phyloP scores from a whole-genome alignment of 2,329 filamentous ascomycete genomes.

The Grosmannia clavigera region DNA sequence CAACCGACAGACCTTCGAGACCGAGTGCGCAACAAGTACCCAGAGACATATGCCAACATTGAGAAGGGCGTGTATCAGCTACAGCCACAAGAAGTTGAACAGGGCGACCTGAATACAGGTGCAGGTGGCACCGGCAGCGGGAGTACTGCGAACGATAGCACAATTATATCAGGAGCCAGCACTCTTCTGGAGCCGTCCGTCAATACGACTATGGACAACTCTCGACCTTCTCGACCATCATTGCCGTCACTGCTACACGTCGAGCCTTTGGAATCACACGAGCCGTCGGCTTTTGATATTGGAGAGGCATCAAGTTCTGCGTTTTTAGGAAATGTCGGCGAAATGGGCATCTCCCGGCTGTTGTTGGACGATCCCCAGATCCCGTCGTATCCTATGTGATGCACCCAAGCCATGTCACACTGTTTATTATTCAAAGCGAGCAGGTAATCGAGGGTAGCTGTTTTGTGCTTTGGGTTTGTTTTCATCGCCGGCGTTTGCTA shows the following conservation, averaged over 20 bases:
- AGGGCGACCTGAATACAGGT: background rate
- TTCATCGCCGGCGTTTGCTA: background rate
- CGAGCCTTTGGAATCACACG: conserved; percentile 18
- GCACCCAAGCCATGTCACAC: background rate
- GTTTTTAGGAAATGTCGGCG: conserved; percentile 31
- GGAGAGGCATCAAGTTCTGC: conserved; percentile 26
- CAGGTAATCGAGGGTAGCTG: background rate
- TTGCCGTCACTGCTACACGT: conserved; percentile 13
- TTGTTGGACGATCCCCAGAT: conserved; percentile 30
- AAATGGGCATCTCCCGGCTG: conserved; percentile 51
- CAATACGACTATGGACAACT: conserved; percentile 35
- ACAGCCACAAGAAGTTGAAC: conserved; percentile 20
- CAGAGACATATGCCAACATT: conserved; percentile 42
- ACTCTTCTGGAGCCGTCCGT: conserved; percentile 39
- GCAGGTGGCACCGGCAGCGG: background rate
- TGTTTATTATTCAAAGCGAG: background rate
- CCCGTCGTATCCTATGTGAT: background rate
- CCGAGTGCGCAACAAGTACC: conserved; percentile 51
- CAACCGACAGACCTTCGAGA: conserved; percentile 53
- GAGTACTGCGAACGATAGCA: background rate
- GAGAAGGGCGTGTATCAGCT: conserved; percentile 40
- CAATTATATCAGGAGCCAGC: conserved; percentile 17
- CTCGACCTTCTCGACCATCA: conserved; percentile 31
- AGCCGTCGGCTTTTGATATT: conserved; percentile 31
- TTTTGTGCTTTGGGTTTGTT: background rate